phyloP scores from a whole-genome alignment of 2,329 filamentous ascomycete genomes.

The Alternaria angustiovoidea region DNA sequence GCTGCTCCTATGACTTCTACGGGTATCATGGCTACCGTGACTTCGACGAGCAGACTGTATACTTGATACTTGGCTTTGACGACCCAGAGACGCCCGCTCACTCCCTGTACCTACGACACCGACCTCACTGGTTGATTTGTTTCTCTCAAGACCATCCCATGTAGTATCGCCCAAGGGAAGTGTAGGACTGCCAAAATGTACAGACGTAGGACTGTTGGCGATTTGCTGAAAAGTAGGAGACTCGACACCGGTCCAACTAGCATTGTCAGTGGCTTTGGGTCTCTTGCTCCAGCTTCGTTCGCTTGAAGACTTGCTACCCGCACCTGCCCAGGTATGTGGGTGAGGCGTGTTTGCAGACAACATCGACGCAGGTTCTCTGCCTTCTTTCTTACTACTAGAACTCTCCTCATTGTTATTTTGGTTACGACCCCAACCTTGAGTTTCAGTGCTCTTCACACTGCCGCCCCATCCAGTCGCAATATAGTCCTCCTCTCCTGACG shows the following conservation, averaged over 20 bases:
- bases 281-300: conserved; percentile 1
- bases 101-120: conserved; percentile 23
- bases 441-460: background rate
- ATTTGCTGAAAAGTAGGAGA: background rate
- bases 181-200: background rate
- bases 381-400: background rate
- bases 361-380: background rate
- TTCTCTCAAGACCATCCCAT: conserved; percentile 34
- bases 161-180: conserved; percentile 5
- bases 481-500: conserved; percentile 6
- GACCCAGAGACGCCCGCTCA: conserved; percentile 14
- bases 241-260: conserved; percentile 6
- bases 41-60: background rate
- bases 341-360: conserved; percentile 1
- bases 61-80: conserved; percentile 7
- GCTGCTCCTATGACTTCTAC: background rate
- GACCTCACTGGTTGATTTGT: conserved; percentile 29
- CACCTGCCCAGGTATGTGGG: conserved; percentile 9
- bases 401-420: background rate
- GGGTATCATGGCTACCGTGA: background rate
- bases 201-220: background rate
- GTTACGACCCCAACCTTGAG: background rate
- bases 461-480: conserved; percentile 8
- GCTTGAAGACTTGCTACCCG: background rate
- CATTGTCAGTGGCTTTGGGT: conserved; percentile 2